Percentiles rank a stretch among this genome's conserved stretches.
Conservation (phyloP, 2,329 filamentous ascomycete genomes). For the Pyrenophora seminiperda region DNA sequence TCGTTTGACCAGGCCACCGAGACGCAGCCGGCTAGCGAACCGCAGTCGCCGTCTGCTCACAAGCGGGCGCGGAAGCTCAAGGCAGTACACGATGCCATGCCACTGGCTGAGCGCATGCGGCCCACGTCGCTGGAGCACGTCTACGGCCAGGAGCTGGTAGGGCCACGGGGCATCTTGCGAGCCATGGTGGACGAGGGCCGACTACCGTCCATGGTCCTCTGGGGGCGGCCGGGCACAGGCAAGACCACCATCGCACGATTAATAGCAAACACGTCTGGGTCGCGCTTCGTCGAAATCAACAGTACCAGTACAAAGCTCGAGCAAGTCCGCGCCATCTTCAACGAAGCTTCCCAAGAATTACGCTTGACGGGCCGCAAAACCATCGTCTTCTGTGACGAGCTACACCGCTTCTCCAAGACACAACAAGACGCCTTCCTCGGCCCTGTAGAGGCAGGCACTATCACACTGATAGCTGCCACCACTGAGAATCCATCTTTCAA, state of each 20-base stretch:
- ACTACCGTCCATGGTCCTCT: constrained; percentile 94
- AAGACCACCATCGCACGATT: constrained; percentile 93
- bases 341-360: constrained; percentile 80
- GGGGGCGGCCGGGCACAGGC: constrained; percentile 76
- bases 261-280: constrained; percentile 80
- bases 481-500: constrained; percentile 98
- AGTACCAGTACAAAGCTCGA: constrained; percentile 85
- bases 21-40: constrained; percentile 24
- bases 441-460: constrained; percentile 86
- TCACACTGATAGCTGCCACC: constrained; percentile 92
- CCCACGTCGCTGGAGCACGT: constrained; percentile 83
- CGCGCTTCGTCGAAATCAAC: constrained; percentile 87
- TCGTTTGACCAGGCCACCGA: constrained; percentile 27
- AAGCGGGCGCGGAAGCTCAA: constrained; percentile 64
- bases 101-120: constrained; percentile 92
- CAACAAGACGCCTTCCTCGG: constrained; percentile 96
- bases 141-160: constrained; percentile 89
- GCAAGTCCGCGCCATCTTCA: constrained; percentile 91
- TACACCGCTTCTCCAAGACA: constrained; percentile 86
- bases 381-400: constrained; percentile 97
- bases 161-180: constrained; percentile 79
- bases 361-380: constrained; percentile 84
- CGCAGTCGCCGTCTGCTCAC: constrained; percentile 48
- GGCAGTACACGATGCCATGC: constrained; percentile 71
- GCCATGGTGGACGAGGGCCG: constrained; percentile 83